Percentiles rank a stretch among this genome's conserved stretches.
Conservation (phyloP, 805 yeast species). For the Naumovozyma dairenensis region DNA sequence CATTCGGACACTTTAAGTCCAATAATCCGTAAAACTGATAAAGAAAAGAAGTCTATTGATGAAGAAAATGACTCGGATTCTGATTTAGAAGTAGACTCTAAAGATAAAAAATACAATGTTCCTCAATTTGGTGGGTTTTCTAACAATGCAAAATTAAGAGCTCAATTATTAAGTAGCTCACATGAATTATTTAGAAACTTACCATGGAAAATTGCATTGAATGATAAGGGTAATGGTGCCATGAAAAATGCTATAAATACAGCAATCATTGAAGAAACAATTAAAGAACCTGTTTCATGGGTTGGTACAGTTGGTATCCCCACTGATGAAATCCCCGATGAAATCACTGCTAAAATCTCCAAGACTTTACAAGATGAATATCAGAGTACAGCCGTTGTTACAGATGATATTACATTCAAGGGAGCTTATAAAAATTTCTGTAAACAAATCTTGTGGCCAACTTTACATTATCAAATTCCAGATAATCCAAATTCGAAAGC, state of each 20-base stretch:
- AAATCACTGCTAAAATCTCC: conserved; percentile 46
- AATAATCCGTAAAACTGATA: neutral
- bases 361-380: conserved; percentile 38
- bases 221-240: conserved; percentile 77
- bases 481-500: conserved; percentile 91
- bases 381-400: conserved; percentile 54
- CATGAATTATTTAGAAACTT: conserved; percentile 37
- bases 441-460: conserved; percentile 94
- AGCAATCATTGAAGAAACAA: conserved; percentile 37
- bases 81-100: conserved; percentile 16
- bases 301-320: conserved; percentile 92
- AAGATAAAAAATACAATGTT: conserved; percentile 18
- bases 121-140: conserved; percentile 68
- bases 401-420: conserved; percentile 70
- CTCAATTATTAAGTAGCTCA: conserved; percentile 29
- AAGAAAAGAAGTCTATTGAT: conserved; percentile 4
- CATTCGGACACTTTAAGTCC: conserved; percentile 1
- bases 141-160: conserved; percentile 41
- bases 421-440: conserved; percentile 90
- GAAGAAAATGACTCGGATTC: conserved; percentile 12
- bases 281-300: conserved; percentile 45
- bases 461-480: conserved; percentile 86
- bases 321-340: conserved; percentile 62
- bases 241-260: conserved; percentile 71
- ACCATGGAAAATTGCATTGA: conserved; percentile 67